phyloP scores from a whole-genome alignment of 805 yeast species.

The Cyberlindnera japonica region DNA sequence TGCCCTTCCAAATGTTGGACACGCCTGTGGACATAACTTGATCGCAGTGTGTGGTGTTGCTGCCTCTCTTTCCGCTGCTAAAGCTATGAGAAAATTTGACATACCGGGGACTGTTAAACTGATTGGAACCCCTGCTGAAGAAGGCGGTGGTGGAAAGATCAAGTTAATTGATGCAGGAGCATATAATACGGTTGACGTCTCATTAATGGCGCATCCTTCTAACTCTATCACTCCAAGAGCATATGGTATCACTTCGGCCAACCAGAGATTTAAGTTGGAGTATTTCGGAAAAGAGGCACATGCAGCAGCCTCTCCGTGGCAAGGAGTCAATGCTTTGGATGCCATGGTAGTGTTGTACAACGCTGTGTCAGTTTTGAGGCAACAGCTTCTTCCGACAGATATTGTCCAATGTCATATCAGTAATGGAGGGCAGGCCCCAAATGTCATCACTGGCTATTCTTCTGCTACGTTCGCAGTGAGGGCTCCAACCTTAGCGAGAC shows the following conservation, averaged over 20 bases:
- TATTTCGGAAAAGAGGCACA: slow-evolving; percentile 13
- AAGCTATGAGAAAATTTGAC: slow-evolving; percentile 10
- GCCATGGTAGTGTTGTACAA: slow-evolving; percentile 11
- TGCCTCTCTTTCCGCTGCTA: slow-evolving; percentile 7
- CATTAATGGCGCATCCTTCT: slow-evolving; percentile 12
- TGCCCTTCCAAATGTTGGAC: slow-evolving; percentile 12
- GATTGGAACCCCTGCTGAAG: slow-evolving; percentile 13
- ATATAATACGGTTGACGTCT: slow-evolving; percentile 6
- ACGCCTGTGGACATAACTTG: slow-evolving; percentile 13
- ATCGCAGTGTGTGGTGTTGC: slow-evolving; percentile 13
- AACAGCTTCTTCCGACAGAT: slow-evolving; percentile 8
- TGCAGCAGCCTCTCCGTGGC: slow-evolving; percentile 14
- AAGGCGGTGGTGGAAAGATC: slow-evolving; percentile 15
- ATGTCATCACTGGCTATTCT: slow-evolving; percentile 11
- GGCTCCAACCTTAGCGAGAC: slow-evolving; percentile 8
- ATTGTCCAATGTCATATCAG: slow-evolving; percentile 10
- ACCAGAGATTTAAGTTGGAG: slow-evolving; percentile 10
- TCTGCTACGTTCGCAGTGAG: slow-evolving; percentile 10
- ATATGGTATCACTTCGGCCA: slow-evolving; percentile 5
- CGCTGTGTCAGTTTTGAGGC: slow-evolving; percentile 9
- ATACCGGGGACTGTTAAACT: slow-evolving; percentile 10
- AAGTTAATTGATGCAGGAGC: slow-evolving; percentile 13
- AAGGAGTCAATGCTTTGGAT: slow-evolving; percentile 12
- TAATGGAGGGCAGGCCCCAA: slow-evolving; percentile 12
- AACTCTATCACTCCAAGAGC: background rate